Percentiles rank a stretch among this genome's conserved stretches.
Conservation (phyloP, 352 stramenopile genomes). For the Elongisporangium prolatum region DNA sequence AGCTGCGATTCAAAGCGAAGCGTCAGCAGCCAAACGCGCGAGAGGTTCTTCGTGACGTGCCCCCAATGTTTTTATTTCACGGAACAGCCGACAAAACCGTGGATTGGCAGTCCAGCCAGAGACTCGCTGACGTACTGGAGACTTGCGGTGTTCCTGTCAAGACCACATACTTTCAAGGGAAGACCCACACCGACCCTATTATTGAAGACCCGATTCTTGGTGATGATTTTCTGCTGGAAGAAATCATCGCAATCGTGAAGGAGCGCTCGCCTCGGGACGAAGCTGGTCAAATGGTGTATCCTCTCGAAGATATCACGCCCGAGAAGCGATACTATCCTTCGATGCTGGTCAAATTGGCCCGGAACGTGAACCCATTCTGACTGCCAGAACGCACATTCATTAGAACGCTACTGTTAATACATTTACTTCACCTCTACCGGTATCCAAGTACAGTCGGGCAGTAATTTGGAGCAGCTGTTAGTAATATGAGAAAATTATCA, state of each 20-base stretch:
- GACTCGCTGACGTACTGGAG: slow-evolving; percentile 44
- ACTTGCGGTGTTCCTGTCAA: slow-evolving; percentile 38
- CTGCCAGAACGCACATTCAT: no score
- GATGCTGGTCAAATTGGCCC: slow-evolving; percentile 39
- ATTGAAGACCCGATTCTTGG: slow-evolving; percentile 81
- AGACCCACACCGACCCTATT: slow-evolving; percentile 92
- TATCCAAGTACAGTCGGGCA: no score
- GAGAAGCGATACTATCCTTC: slow-evolving; percentile 42
- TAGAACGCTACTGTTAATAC: neutral
- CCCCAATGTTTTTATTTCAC: slow-evolving; percentile 55
- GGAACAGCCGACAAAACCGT: slow-evolving; percentile 64
- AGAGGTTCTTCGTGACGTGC: slow-evolving; percentile 38
- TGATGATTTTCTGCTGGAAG: slow-evolving; percentile 54
- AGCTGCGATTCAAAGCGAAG: slow-evolving; percentile 35
- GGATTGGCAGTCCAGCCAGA: slow-evolving; percentile 44
- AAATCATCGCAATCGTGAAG: slow-evolving; percentile 49
- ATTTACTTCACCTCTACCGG: slow-evolving; percentile 1
- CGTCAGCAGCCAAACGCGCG: slow-evolving; percentile 16
- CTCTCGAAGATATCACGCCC: slow-evolving; percentile 24
- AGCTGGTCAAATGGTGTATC: slow-evolving; percentile 25
- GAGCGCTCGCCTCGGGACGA: slow-evolving; percentile 30
- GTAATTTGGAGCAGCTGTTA: no score
- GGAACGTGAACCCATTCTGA: slow-evolving; percentile 64
- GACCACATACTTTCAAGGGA: slow-evolving; percentile 70
- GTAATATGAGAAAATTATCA: neutral